These are phyloP conservation scores for Blumeriella jaapii DNA, from an alignment of 2,329 filamentous ascomycete species.

Conservation along the genomic window DNA sequence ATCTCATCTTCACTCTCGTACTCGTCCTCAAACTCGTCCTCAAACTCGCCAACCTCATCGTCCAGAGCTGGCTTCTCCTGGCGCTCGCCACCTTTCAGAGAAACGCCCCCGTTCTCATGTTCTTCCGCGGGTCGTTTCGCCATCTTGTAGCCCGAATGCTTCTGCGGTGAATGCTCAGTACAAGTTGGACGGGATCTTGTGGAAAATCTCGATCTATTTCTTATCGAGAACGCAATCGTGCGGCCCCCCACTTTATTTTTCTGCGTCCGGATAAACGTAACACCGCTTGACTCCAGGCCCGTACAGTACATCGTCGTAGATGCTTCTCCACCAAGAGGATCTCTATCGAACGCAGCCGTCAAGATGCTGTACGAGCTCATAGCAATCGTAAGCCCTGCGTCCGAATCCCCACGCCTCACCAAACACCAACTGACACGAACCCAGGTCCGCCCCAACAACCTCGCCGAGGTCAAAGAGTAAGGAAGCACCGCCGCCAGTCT, in stretches of 20 bases:
- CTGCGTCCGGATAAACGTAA: not conserved
- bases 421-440: not conserved
- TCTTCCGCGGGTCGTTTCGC: constrained; percentile 47
- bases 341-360: constrained; percentile 21
- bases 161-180: no score
- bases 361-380: constrained; percentile 96
- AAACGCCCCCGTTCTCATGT: constrained; percentile 33
- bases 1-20: constrained; percentile 90
- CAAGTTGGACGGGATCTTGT: not conserved
- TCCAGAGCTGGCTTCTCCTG: constrained; percentile 56
- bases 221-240: constrained; percentile 12
- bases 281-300: no score
- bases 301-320: no score
- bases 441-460: constrained; percentile 83
- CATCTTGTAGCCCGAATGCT: constrained; percentile 28
- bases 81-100: constrained; percentile 49
- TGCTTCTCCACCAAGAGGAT: no score
- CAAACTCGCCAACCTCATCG: constrained; percentile 67
- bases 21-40: constrained; percentile 90
- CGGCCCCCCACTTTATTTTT: constrained; percentile 1
- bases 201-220: constrained; percentile 10
- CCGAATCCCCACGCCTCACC: not conserved
- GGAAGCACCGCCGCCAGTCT: constrained; percentile 28
- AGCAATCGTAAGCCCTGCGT: constrained; percentile 59
- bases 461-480: constrained; percentile 92